These are phyloP conservation scores for Cladosporium austrohemisphaericum DNA, from an alignment of 2,329 filamentous ascomycete genomes.

Conservation along the genomic window DNA sequence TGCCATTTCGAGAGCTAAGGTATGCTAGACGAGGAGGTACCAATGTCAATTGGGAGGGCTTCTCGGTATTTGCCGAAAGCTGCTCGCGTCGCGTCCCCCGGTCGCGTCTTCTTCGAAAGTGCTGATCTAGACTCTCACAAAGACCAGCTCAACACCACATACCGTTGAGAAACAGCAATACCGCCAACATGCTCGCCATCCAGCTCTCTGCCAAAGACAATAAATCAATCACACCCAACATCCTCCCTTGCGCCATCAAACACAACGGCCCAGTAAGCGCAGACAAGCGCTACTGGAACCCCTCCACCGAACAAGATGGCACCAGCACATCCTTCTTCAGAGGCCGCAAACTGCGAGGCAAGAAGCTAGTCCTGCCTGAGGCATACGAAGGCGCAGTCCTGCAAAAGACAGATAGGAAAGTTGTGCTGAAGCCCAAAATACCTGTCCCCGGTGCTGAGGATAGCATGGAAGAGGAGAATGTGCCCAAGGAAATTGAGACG, in stretches of 20 bases:
- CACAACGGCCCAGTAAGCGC: conserved; percentile 69
- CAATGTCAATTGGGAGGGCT: too few relatives aligned
- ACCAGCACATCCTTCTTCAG: conserved; percentile 63
- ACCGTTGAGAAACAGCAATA: neutral
- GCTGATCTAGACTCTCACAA: too few relatives aligned
- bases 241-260: conserved; percentile 77
- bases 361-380: conserved; percentile 62
- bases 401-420: conserved; percentile 24
- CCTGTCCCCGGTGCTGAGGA: neutral
- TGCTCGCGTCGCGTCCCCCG: neutral
- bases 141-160: too few relatives aligned
- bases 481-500: conserved; percentile 43
- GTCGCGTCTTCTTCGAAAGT: neutral
- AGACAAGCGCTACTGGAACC: conserved; percentile 66
- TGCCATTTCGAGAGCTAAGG: neutral
- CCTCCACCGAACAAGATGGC: conserved; percentile 32
- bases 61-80: neutral
- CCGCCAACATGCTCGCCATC: conserved; percentile 44
- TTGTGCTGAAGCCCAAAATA: conserved; percentile 2
- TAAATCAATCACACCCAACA: conserved; percentile 56
- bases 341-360: conserved; percentile 73
- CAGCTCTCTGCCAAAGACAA: conserved; percentile 25
- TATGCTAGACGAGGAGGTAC: too few relatives aligned
- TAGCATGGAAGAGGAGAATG: conserved; percentile 3
- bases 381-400: conserved; percentile 54